These are phyloP conservation scores for Xerocomellus amylosporus DNA, from an alignment of 768 basidiomycete species.

Conservation along the genomic window DNA sequence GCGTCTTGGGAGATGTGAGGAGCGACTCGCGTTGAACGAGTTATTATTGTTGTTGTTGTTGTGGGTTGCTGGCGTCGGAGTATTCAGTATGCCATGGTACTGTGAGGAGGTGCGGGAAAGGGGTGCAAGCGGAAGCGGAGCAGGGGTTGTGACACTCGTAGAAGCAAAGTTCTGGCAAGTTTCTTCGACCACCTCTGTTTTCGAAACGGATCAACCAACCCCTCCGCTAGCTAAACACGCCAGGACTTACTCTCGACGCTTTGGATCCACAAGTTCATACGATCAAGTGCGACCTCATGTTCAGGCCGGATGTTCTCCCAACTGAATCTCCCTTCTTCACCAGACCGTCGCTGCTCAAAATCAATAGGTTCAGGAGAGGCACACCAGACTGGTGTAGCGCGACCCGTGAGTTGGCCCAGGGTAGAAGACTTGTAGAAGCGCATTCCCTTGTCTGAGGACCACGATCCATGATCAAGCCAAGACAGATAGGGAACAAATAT, in stretches of 20 bases:
- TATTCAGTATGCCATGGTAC: slow-evolving; percentile 32
- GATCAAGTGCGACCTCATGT: slow-evolving; percentile 42
- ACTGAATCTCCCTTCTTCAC: slow-evolving; percentile 33
- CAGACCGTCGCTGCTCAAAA: slow-evolving; percentile 33
- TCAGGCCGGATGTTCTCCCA: slow-evolving; percentile 36
- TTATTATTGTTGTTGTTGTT: slow-evolving; percentile 8
- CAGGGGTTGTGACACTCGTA: slow-evolving; percentile 45
- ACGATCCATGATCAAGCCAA: not conserved
- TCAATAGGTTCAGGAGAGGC: slow-evolving; percentile 31
- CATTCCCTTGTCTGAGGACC: slow-evolving; percentile 59
- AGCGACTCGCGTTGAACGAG: slow-evolving; percentile 10
- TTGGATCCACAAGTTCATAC: slow-evolving; percentile 80
- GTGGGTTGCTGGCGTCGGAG: slow-evolving; percentile 21
- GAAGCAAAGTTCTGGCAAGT: slow-evolving; percentile 72
- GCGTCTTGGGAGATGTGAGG: slow-evolving; percentile 58
- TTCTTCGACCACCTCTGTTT: slow-evolving; percentile 76
- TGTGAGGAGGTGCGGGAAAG: slow-evolving; percentile 49
- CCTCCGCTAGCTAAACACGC: not conserved
- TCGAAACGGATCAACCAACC: not conserved
- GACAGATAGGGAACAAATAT: not conserved
- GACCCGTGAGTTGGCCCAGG: slow-evolving; percentile 39
- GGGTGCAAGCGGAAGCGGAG: slow-evolving; percentile 62
- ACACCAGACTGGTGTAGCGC: slow-evolving; percentile 30
- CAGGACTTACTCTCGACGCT: slow-evolving; percentile 73
- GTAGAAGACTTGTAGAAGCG: slow-evolving; percentile 66